Percentiles rank a stretch among this genome's conserved stretches.
Conservation (phyloP, 768 basidiomycete species). For the Multifurca ochricompacta region DNA sequence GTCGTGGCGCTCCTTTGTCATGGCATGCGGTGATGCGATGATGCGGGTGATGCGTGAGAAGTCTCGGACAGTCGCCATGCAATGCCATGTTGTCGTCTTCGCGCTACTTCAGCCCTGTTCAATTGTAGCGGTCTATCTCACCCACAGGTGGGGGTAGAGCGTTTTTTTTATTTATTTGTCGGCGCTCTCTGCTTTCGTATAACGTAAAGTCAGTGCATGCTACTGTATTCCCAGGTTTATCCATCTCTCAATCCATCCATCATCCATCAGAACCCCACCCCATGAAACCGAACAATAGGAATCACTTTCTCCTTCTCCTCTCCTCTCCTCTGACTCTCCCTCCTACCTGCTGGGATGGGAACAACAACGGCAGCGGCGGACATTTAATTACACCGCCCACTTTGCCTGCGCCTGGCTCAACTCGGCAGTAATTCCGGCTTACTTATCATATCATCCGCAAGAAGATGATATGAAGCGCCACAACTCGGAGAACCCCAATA, state of each 20-base stretch:
- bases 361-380: conserved; percentile 5
- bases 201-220: conserved; percentile 16
- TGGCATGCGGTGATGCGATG: conserved; percentile 15
- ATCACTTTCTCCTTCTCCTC: conserved; percentile 10
- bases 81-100: conserved; percentile 14
- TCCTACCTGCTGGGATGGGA: too few relatives aligned
- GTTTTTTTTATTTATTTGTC: conserved; percentile 7
- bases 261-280: conserved; percentile 22
- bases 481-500: conserved; percentile 11
- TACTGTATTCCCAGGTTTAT: too few relatives aligned
- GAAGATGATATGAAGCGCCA: conserved; percentile 17
- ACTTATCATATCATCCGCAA: conserved; percentile 16
- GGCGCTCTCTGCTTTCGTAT: conserved; percentile 15
- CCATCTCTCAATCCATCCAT: too few relatives aligned
- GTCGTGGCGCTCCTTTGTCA: conserved; percentile 19
- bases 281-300: conserved; percentile 14
- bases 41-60: conserved; percentile 19
- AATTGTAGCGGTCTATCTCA: conserved; percentile 16
- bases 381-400: conserved; percentile 12
- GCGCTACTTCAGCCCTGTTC: conserved; percentile 19
- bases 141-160: conserved; percentile 17
- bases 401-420: neutral
- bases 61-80: conserved; percentile 9
- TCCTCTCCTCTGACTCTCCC: too few relatives aligned
- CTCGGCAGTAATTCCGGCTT: conserved; percentile 11